Evolutionary conservation across 2,329 filamentous ascomycete genomes (phyloP).

Genomic region (Claviceps digitariae): DNA sequence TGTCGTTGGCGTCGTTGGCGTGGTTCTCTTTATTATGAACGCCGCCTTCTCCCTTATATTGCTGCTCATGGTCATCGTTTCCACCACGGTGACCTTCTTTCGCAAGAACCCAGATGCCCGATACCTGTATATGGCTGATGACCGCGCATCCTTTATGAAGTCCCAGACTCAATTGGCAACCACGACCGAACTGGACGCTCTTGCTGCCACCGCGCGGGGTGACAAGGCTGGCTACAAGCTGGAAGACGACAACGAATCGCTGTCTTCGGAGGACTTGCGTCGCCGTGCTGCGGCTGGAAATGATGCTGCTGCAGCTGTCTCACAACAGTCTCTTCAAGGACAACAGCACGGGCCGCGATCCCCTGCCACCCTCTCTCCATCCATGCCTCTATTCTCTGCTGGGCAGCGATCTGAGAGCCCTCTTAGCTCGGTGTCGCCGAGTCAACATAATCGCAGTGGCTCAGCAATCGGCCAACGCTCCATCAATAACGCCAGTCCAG

Average conservation of each 20-base stretch:
- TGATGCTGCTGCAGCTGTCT: constrained; percentile 13
- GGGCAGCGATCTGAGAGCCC: constrained; percentile 22
- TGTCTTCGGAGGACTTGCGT: constrained; percentile 25
- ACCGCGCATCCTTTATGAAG: constrained; percentile 95
- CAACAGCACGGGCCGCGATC: constrained; percentile 14
- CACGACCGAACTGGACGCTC: constrained; percentile 77
- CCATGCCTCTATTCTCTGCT: constrained; percentile 29
- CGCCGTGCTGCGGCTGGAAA: constrained; percentile 20
- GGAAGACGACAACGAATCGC: constrained; percentile 28
- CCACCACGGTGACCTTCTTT: constrained; percentile 57
- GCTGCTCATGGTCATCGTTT: constrained; percentile 59
- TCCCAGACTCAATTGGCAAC: constrained; percentile 66
- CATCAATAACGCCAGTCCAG: constrained; percentile 20
- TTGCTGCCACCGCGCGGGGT: constrained; percentile 78
- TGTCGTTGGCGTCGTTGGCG: constrained; percentile 77
- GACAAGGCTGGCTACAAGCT: constrained; percentile 48
- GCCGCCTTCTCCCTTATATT: constrained; percentile 71
- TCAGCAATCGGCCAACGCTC: constrained; percentile 14
- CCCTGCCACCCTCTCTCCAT: constrained; percentile 28
- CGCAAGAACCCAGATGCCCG: constrained; percentile 90
- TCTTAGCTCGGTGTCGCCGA: constrained; percentile 22
- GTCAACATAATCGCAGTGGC: constrained; percentile 15
- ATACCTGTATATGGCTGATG: constrained; percentile 94
- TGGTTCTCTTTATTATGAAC: constrained; percentile 80
- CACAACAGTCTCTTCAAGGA: constrained; percentile 18